Conservation (phyloP, 140 eudicot genomes). For the Stevia rebaudiana region DNA sequence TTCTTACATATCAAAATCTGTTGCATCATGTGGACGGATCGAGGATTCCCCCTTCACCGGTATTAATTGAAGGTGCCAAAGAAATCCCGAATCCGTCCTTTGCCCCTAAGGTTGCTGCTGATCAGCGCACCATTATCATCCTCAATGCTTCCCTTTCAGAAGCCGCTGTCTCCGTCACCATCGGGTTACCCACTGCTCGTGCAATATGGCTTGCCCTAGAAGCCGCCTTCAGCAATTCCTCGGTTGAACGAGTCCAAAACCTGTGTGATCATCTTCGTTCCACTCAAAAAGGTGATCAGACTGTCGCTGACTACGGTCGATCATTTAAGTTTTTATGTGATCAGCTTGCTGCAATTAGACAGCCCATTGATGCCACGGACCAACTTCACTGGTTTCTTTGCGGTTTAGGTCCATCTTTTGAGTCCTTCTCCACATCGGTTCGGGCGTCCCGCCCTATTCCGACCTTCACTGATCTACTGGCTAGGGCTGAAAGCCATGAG, state of each 20-base stretch:
- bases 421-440: no score
- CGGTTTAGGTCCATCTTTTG: not conserved
- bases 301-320: not conserved
- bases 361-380: not conserved
- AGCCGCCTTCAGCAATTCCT: not conserved
- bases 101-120: no score
- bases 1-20: no score
- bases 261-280: not conserved
- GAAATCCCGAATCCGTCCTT: no score
- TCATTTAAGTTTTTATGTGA: not conserved
- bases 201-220: not conserved
- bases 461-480: not conserved
- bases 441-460: not conserved
- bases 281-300: not conserved
- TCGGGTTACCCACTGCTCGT: not conserved
- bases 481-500: not conserved
- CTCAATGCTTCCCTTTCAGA: not conserved
- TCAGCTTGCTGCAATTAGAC: not conserved
- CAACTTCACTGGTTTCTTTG: not conserved
- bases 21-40: no score
- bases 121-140: no score
- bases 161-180: not conserved
- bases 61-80: no score
- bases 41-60: no score
- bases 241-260: not conserved